Evolutionary conservation across 177 flowering plant species (phyloP), one percentile per base, ranked within the genome.

Genomic region (Vitis hybrid): DNA sequence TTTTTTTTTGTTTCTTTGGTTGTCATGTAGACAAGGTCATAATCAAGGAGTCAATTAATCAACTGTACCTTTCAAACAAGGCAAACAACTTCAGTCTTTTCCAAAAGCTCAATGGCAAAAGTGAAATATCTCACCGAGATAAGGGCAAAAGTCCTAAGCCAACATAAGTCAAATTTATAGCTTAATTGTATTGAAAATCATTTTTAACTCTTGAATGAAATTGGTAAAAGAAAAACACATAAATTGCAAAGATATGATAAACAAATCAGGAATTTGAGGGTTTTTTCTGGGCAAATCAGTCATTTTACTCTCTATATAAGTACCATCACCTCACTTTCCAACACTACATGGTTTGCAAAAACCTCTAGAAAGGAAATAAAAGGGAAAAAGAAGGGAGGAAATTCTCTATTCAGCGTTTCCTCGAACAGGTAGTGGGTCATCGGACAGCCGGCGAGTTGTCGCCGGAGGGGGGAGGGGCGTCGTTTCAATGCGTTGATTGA

Each of bases 281-380:
- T 35, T 49, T 24, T 0, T 1, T 0, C 4, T 21, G 87, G 91
- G 80, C 76, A 87, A 75, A 78, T 77, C 72, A 32, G 91, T 84
- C 82, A 59, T 69, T 75, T 55, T 6, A 0, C 0, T 3, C 17
- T 15, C 12, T 32, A 35, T 75, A 80, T 81, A 76, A 79, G 76
- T 71, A 75, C 60, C 77, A 46, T n/a, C 76, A 72, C 54, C 64
- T 76, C 85, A 71, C 82, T 77, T 82, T 83, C 81, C 82, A 81
- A 75, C 68, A 54, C 65, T 64, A 52, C 62, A 10, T 6, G 75
- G 62, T 57, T 18, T 61, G 70, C 49, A 56, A 55, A 35, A 30
- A 32, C 64, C 32, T 21, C 56, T 35, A 21, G 55, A 24, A 60
- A 52, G 46, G 46, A 35, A 35, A 35, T 35, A 35, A 35, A 35